Evolutionary conservation across 805 yeast species (phyloP).

Genomic region (Candida argentea): DNA sequence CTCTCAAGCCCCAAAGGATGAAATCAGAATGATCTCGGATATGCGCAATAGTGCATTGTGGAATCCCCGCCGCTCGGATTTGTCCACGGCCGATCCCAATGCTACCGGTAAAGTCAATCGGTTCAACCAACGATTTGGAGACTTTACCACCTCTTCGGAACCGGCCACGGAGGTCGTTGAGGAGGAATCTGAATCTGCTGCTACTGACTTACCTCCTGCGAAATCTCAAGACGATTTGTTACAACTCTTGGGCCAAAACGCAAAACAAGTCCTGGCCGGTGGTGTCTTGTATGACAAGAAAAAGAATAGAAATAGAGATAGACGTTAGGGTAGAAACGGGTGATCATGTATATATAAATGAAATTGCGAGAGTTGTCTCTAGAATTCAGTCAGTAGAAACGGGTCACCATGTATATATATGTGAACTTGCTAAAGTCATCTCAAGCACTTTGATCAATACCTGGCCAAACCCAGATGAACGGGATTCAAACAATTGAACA

Average conservation of each 20-base stretch:
- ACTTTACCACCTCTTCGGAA: conserved; percentile 22
- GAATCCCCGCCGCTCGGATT: conserved; percentile 80
- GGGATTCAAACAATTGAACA: background rate
- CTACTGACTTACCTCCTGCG: conserved; percentile 3
- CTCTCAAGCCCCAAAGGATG: conserved; percentile 82
- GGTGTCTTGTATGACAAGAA: conserved; percentile 42
- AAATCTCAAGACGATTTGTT: conserved; percentile 38
- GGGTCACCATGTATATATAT: conserved; percentile 2
- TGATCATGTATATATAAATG: conserved; percentile 4
- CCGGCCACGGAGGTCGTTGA: conserved; percentile 20
- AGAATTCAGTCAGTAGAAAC: background rate
- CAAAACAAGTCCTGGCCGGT: conserved; percentile 40
- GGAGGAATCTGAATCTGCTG: conserved; percentile 9
- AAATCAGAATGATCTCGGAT: conserved; percentile 76
- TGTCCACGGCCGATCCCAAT: conserved; percentile 65
- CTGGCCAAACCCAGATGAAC: conserved; percentile 1
- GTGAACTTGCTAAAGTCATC: no score
- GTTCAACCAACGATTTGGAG: conserved; percentile 58
- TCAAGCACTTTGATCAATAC: no score
- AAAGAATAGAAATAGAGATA: conserved; percentile 27
- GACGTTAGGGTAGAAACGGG: conserved; percentile 1
- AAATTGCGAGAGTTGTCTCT: conserved; percentile 3
- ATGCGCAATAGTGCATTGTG: conserved; percentile 80
- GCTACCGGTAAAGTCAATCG: conserved; percentile 73
- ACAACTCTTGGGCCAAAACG: conserved; percentile 51